Base-by-base conservation (phyloP, 176 grass and related monocot genomes). In the Rhipidocladum racemiflorum region DNA sequence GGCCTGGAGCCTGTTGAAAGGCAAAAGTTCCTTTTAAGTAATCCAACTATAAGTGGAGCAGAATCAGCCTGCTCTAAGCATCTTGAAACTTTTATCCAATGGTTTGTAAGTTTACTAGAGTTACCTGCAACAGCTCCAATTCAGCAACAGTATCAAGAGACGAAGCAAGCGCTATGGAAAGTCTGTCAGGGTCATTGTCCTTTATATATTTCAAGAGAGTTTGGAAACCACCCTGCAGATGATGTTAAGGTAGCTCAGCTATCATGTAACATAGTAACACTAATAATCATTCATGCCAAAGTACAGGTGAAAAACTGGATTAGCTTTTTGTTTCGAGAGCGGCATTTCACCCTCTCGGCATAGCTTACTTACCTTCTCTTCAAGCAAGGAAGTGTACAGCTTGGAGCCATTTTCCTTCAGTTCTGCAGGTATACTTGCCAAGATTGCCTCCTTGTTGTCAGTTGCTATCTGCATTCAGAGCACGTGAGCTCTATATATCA, bases 101-200 rank as follows among this genome's bases (percentile, higher is more conserved):
- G 55, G 23, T 65, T 62, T 67, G 28, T 30, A 45, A 59, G 79
- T 76, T 53, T n/a, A 67, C 6, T 40, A 60, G 24, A 70, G 30
- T 56, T 82, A 97, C 92, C 85, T 95, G 95, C 53, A 98, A 78
- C 62, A 98, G 57, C 79, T 98, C 95, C 76, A 98, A 38, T 84
- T 98, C 86, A 64, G 78, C 92, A 79, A 98, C 34, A 23, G 79
- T 94, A 75, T 95, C 92, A 36, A 98, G 95, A 75, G 95, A 93
- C 9, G 88, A 92, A 74, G 95, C 92, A 70, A 98, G 95, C 18
- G 84, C 74, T 54, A 98, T 21, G 34, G 95, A 98, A 70, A 95
- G 88, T 70, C 83, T 97, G 85, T 97, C 95, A 35, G 90, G 88
- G 57, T 94, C 44, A 27, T 94, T 88, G 49, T 89, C 95, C 80